These are phyloP conservation scores for Ceratocystis albifundus DNA, from an alignment of 2,329 filamentous ascomycete genomes.

Conservation along the genomic window DNA sequence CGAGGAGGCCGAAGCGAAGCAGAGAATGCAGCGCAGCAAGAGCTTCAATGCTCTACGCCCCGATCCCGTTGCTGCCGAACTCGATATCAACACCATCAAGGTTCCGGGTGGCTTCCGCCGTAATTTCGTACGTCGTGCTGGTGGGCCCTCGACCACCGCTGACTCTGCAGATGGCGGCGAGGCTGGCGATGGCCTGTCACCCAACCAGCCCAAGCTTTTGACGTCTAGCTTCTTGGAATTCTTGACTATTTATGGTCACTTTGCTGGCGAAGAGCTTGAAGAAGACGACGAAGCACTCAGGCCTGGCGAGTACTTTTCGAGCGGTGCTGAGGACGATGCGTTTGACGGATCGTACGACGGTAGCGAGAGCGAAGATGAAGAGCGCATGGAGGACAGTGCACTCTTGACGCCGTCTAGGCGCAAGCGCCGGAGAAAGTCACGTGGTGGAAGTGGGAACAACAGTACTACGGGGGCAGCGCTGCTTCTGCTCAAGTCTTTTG, in stretches of 20 bases:
- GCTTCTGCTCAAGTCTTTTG: conserved; percentile 90
- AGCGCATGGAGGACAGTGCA: conserved; percentile 79
- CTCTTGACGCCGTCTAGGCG: conserved; percentile 65
- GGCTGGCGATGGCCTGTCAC: conserved; percentile 10
- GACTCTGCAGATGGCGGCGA: conserved; percentile 27
- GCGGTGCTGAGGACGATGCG: conserved; percentile 57
- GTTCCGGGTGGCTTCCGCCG: conserved; percentile 87
- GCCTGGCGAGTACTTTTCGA: conserved; percentile 85
- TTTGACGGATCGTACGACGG: conserved; percentile 38
- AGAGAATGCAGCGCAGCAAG: conserved; percentile 63
- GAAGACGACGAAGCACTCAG: conserved; percentile 86
- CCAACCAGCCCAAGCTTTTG: conserved; percentile 51
- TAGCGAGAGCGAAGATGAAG: conserved; percentile 49
- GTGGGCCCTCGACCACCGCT: conserved; percentile 27
- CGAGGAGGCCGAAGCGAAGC: conserved; percentile 67
- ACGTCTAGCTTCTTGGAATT: conserved; percentile 96
- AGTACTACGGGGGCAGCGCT: conserved; percentile 68
- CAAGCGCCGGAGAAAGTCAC: conserved; percentile 64
- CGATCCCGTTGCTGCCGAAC: conserved; percentile 64
- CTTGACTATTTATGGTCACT: conserved; percentile 87
- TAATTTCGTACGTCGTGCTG: conserved; percentile 68
- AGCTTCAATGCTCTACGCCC: conserved; percentile 73
- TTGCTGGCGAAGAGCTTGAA: conserved; percentile 90
- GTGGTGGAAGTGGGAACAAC: conserved; percentile 62
- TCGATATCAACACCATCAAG: conserved; percentile 83